A percentile compares a stretch with the other conserved stretches of the same genome.
Conservation (phyloP, 352 stramenopile species). For the Phytophthora fragariaefolia region DNA sequence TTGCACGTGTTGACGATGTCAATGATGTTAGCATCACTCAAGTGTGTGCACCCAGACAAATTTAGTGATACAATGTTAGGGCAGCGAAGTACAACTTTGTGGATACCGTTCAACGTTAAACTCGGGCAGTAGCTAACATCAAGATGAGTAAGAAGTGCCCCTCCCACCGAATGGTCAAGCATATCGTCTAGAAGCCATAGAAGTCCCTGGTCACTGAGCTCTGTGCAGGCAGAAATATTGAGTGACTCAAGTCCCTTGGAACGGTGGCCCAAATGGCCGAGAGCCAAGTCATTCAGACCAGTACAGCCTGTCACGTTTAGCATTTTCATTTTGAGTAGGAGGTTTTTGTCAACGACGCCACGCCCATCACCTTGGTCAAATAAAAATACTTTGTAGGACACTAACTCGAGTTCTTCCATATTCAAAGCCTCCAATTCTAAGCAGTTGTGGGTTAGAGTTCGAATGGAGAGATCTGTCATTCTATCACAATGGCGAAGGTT, state of each 20-base stretch:
- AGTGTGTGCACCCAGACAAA: constrained; percentile 79
- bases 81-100: constrained; percentile 62
- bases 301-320: constrained; percentile 79
- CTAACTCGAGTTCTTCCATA: constrained; percentile 78
- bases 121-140: constrained; percentile 86
- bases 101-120: constrained; percentile 62
- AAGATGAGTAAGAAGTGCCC: constrained; percentile 55
- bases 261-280: constrained; percentile 75
- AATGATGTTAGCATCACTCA: constrained; percentile 75
- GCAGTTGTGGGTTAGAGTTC: constrained; percentile 83
- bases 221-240: constrained; percentile 59
- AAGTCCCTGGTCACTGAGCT: constrained; percentile 75
- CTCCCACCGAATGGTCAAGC: constrained; percentile 59
- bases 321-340: constrained; percentile 63
- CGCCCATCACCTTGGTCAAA: constrained; percentile 90
- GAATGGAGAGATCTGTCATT: constrained; percentile 81
- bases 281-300: constrained; percentile 69
- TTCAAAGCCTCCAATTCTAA: constrained; percentile 80
- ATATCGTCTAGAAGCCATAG: constrained; percentile 69
- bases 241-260: constrained; percentile 59
- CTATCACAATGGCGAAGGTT: constrained; percentile 85
- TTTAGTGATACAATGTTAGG: constrained; percentile 75
- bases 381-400: constrained; percentile 81
- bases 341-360: constrained; percentile 76
- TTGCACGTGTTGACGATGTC: constrained; percentile 73